Base-by-base conservation (phyloP, 2,329 filamentous ascomycete genomes). In the Talaromyces funiculosus region DNA sequence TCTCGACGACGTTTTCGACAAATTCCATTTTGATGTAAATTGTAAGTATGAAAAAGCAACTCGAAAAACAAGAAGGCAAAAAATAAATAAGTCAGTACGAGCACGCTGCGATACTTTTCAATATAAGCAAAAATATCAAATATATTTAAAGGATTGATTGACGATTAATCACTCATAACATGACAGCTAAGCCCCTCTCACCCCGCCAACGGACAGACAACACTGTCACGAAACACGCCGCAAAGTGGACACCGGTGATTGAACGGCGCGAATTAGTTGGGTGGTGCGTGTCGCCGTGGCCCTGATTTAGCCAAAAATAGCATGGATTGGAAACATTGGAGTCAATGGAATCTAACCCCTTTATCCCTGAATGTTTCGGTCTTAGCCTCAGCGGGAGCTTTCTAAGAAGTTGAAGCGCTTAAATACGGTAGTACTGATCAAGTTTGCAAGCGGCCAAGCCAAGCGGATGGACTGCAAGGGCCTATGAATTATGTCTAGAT, bases 1-100 rank as follows among this genome's bases (percentile, higher is more conserved):
- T 66, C 54, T 67, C 65, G 61, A 71, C 63, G 38, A 73, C 53
- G 55, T 72, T 70, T 33, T 65, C 64, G 57, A 73, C 62, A 55
- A 73, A 68, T 31, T 68, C 67, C 68, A 70, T 69, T 22, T 51
- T 40, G 51, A 53, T 33, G 43, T 18, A 29, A 5, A 3, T n/a
- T 10, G 14, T n/a, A 37, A 37, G 35, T n/a, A 37, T n/a, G 5
- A 3, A n/a, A n/a, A 37, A 37, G 35, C 3, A 37, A 37, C 10
- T 8, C 33, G 7, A 16, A 4, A 29, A 49, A 18, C 14, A 2
- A 24, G n/a, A 45, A 45, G 8, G 9, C 3, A 3, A 29, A 29
- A 26, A 29, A 7, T n/a, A 24, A 29, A 18, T 18, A n/a, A n/a
- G n/a, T n/a, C 16, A 18, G n/a, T 2, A 49, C 26, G 16, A 35